Evolutionary conservation across 129 eudicot species (phyloP), one percentile per base, ranked within the genome.

Genomic region (Helichrysum umbraculigerum): DNA sequence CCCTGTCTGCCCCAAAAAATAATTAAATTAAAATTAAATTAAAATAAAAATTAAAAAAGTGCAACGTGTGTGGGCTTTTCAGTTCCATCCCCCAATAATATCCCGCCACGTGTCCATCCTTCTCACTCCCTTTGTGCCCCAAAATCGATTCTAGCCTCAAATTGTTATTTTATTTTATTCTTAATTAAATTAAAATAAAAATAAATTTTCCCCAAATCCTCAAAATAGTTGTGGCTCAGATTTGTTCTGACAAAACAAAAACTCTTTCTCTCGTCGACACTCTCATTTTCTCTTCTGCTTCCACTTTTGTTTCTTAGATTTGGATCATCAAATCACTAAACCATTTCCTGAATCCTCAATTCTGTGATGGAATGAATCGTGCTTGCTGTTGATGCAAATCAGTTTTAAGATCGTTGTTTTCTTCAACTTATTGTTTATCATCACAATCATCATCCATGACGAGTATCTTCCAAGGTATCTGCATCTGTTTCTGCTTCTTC

Each of bases 141-240:
- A 73, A 70, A 21, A 52, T 78, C 58, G 67, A 10, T 81, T 51
- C 75, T 77, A 81, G 97, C 96, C 92, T 87, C 96, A 85, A 83
- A 82, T 41, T 41, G 47, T 2, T 9, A 0, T 41, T 41, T 41
- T 9, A 39, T 41, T 41, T 41, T 39, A 84, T 71, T 74, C n/a
- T 69, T 63, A 25, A 14, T 39, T 59, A 39, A 7, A 59, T 75
- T 71, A 51, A 30, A 25, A 14, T 39, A 51, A 39, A 7, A 59
- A 71, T 71, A 51, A 30, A 22, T 12, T 34, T 9, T 17, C 3
- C 11, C 61, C 29, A 62, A 29, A 35, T 16, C 60, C 66, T 29
- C 5, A 72, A 79, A 73, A 30, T 83, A 71, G 20, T 86, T 34
- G 98, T 92, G 98, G 98, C 88, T 92, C 60, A 84, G 69, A 83